Base-by-base conservation (phyloP, 345 rosid species). In the Clausena lansium region DNA sequence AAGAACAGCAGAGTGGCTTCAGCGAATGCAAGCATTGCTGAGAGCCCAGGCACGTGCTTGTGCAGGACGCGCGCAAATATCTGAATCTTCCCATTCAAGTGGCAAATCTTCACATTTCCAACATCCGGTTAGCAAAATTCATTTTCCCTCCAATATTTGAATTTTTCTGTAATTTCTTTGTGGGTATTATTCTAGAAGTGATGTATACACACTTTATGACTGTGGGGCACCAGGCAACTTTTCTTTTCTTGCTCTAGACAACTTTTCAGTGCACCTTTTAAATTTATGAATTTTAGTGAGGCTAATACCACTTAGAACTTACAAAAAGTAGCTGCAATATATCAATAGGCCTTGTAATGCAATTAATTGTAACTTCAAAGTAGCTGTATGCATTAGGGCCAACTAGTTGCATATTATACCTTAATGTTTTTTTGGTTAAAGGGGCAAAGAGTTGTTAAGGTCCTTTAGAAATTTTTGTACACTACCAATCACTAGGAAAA, bases 1-100 rank as follows among this genome's bases (percentile, higher is more conserved):
- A 85, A 83, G 88, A 78, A 86, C 85, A 35, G 70, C 87, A 5
- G 84, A 81, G 32, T 84, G 89, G 91, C 76, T 89, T 59, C 88
- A 84, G 11, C 60, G 85, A 77, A 93, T 94, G 98, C 99, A 93
- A 47, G 87, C 96, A 30, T 63, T 94, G 84, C 77, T 91, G 81
- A 89, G 91, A 62, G 92, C 89, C 55, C 98, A 97, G 83, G 87
- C 90, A 61, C 91, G 96, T 61, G 89, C 97, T 3, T 90, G 94
- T 63, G 87, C 88, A 2, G 89, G 85, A 50, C 88, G 94, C 25
- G 77, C 68, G 52, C 89, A 89, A 41, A 60, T 89, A 38, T 83
- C 92, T 60, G 89, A 87, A 76, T 82, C 92, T 76, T 83, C 95
- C n/a, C 82, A 85, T 81, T 85, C 95, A 66, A 92, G 91, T 66